Evolutionary conservation across 345 rosid genomes (phyloP).

Genomic region (Rubroshorea leprosula): DNA sequence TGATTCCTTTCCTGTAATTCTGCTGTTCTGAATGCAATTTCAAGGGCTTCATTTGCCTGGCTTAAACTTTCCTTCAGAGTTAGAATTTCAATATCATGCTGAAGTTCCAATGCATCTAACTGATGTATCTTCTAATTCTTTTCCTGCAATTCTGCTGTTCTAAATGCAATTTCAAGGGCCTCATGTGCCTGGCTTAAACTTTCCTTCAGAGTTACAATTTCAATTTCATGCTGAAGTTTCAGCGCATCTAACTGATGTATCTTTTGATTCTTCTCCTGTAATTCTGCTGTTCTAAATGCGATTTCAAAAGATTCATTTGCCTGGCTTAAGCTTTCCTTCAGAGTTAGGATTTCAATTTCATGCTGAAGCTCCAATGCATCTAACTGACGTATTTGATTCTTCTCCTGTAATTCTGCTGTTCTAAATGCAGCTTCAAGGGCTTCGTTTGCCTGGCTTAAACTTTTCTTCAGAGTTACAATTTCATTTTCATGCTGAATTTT

Average conservation of each 20-base stretch:
- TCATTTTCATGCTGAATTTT: conserved; percentile 59
- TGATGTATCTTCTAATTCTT: conserved; percentile 33
- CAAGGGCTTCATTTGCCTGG: conserved; percentile 53
- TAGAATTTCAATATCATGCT: conserved; percentile 51
- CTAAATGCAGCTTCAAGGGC: conserved; percentile 37
- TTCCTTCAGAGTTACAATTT: conserved; percentile 48
- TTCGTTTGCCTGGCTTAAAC: conserved; percentile 47
- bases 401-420: no score
- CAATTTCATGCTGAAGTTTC: conserved; percentile 55
- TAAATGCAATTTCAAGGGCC: conserved; percentile 36
- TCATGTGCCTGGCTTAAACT: conserved; percentile 48
- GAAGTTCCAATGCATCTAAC: conserved; percentile 43
- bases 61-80: conserved; percentile 45
- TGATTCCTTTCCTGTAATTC: no score
- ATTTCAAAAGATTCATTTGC: conserved; percentile 50
- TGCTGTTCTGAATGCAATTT: no score
- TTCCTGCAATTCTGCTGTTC: no score
- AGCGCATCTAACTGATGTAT: conserved; percentile 32
- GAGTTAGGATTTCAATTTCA: conserved; percentile 44
- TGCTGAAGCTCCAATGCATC: conserved; percentile 53
- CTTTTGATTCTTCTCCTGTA: no score
- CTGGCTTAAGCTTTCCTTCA: conserved; percentile 45
- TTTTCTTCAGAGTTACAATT: conserved; percentile 45
- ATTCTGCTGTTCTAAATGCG: no score
- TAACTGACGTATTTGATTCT: conserved; percentile 32